Base-by-base conservation (phyloP, 345 rosid genomes). In the Mallotus nudiflorus region DNA sequence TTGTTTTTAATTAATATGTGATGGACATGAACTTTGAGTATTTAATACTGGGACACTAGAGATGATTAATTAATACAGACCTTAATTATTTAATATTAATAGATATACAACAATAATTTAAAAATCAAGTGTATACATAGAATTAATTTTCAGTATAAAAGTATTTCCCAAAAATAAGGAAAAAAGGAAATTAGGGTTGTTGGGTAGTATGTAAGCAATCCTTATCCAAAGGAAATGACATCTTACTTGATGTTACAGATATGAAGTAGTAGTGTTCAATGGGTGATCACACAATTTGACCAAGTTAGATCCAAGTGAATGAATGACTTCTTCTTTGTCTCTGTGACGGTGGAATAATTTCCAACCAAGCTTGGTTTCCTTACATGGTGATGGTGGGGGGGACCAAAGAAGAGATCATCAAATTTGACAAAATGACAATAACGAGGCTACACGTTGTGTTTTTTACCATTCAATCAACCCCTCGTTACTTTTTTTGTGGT, bases 361-460 rank as follows among this genome's bases (percentile, higher is more conserved):
- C 58, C 60, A 37, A 33, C 27, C 35, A 37, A 66, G 59, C 0
- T 61, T 19, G 53, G 40, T 44, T n/a, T 28, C 28, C 40, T 42
- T 52, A n/a, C 44, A 18, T 44, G 33, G 56, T 22, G 5, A 39
- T 39, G 5, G 10, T 4, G 5, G 44, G 75, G 75, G 73, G 70
- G 61, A 75, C 75, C 31, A 53, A 46, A 22, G 20, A 31, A 1
- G 72, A 46, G 46, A 45, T 64, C 39, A 19, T 20, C 64, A 31
- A n/a, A 58, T 12, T 55, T 58, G 66, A 72, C 16, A 37, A 44
- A 56, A 31, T 59, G 54, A 33, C 63, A n/a, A 48, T 24, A 35
- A 9, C 51, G 16, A 37, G 3, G 62, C 50, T 40, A 5, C 49
- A 19, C 19, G 5, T n/a, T n/a, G n/a, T n/a, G n/a, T n/a, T n/a